phyloP scores from a whole-genome alignment of 1,139 yeast genomes.

The Meyerozyma elateridarum region DNA sequence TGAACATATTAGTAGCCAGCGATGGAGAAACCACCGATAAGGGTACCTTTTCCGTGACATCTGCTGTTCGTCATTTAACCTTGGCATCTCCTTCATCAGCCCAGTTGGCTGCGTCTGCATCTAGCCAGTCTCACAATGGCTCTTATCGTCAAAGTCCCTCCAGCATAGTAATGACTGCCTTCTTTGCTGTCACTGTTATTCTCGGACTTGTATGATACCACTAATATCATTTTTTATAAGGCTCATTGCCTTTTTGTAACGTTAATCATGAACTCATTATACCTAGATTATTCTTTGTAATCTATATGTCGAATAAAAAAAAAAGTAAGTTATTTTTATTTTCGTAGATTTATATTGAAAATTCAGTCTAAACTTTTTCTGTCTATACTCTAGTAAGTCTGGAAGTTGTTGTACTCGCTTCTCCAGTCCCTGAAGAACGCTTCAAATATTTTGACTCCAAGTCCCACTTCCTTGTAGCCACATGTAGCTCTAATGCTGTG shows the following conservation, averaged over 20 bases:
- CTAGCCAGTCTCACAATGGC: not conserved
- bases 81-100: conserved; percentile 1
- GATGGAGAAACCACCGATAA: not conserved
- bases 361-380: too few species aligned
- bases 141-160: conserved; percentile 2
- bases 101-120: not conserved
- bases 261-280: too few species aligned
- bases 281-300: too few species aligned
- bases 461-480: conserved; percentile 41
- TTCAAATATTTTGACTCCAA: conserved; percentile 35
- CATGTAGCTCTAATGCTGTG: conserved; percentile 41
- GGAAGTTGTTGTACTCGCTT: conserved; percentile 21
- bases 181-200: conserved; percentile 1
- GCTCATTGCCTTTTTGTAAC: too few species aligned
- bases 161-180: conserved; percentile 1
- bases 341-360: too few species aligned
- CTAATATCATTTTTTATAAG: too few species aligned
- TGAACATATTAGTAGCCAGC: not conserved
- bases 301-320: too few species aligned
- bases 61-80: conserved; percentile 1
- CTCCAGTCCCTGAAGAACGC: conserved; percentile 39
- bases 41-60: conserved; percentile 1
- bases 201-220: too few species aligned
- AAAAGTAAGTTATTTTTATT: too few species aligned
- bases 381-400: too few species aligned